Evolutionary conservation across 1,139 yeast species (phyloP), one percentile per base, ranked within the genome.

Genomic region (Pichia sp.): DNA sequence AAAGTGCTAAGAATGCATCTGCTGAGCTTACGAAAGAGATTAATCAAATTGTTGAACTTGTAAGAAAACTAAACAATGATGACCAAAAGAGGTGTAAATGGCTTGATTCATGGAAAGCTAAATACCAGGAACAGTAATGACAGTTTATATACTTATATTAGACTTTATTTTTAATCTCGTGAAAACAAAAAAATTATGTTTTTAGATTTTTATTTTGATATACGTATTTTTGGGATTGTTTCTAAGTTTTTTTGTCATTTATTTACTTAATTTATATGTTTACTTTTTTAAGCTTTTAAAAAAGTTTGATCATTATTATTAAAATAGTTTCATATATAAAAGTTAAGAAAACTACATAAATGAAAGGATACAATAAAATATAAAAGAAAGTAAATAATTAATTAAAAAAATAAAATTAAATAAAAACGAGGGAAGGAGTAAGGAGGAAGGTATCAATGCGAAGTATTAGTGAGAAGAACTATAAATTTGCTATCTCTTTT

Each of bases 61-160:
- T 76, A 7, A 66, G 63, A 42, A 63, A 57, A 5, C 66, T 72
- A 38, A 78, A 76, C 53, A 65, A 61, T 46, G 57, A 62, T 30
- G 71, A 69, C 50, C 73, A 70, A 18, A 68, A 66, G 48, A 76
- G 74, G 59, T 60, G 66, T 28, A 74, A 72, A 59, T 78, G 83
- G 83, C 67, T 76, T 53, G 66, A 64, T 40, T 69, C 79, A 1
- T 78, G 83, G 83, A 65, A 63, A 39, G 47, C 60, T 2, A 77
- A 77, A 60, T 75, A 66, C 47, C 38, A 46, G 26, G 66, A 63
- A 42, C 51, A 40, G 34, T 18, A 18, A 18, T 18, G 18, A 18
- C 18, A 18, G 18, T 18, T 18, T 18, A 18, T 18, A 18, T 18
- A 18, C 18, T 18, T 18, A 18, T 18, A 18, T 18, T 18, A 18